A percentile compares a stretch with the other conserved stretches of the same genome.
These are phyloP conservation scores for Mortierella sp. DNA, from an alignment of 371 early-diverging fungal genomes.

Conservation along the genomic window DNA sequence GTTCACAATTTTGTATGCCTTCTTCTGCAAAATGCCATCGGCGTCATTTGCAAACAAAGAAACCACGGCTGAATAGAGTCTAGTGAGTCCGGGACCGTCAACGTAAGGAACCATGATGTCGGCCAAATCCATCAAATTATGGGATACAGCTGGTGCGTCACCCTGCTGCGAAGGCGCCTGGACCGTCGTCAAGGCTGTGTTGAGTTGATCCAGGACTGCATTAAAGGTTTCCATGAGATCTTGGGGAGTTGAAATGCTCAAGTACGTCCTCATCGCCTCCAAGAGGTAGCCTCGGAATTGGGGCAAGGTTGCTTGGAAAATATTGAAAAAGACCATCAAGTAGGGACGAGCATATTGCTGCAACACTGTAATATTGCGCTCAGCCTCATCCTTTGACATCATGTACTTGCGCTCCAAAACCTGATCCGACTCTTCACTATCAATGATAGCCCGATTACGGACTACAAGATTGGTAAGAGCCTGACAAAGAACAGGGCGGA, in stretches of 20 bases:
- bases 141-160: slow-evolving; percentile 71
- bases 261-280: slow-evolving; percentile 76
- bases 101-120: slow-evolving; percentile 80
- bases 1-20: slow-evolving; percentile 89
- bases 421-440: slow-evolving; percentile 60
- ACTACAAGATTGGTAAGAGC: slow-evolving; percentile 80
- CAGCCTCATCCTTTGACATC: slow-evolving; percentile 67
- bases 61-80: slow-evolving; percentile 67
- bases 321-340: slow-evolving; percentile 85
- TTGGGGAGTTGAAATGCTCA: slow-evolving; percentile 66
- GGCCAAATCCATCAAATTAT: slow-evolving; percentile 82
- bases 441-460: slow-evolving; percentile 64
- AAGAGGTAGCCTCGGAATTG: slow-evolving; percentile 75
- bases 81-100: slow-evolving; percentile 62
- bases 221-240: slow-evolving; percentile 69
- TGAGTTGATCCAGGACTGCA: slow-evolving; percentile 73
- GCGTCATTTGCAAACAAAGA: slow-evolving; percentile 69
- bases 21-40: slow-evolving; percentile 90
- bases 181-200: slow-evolving; percentile 65
- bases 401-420: slow-evolving; percentile 64
- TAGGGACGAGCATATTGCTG: slow-evolving; percentile 78
- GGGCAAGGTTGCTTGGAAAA: slow-evolving; percentile 76
- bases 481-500: slow-evolving; percentile 83
- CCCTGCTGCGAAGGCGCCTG: slow-evolving; percentile 54
- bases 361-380: slow-evolving; percentile 66